Base-by-base conservation (phyloP, 257 asterid species). In the Schizonepeta tenuifolia region DNA sequence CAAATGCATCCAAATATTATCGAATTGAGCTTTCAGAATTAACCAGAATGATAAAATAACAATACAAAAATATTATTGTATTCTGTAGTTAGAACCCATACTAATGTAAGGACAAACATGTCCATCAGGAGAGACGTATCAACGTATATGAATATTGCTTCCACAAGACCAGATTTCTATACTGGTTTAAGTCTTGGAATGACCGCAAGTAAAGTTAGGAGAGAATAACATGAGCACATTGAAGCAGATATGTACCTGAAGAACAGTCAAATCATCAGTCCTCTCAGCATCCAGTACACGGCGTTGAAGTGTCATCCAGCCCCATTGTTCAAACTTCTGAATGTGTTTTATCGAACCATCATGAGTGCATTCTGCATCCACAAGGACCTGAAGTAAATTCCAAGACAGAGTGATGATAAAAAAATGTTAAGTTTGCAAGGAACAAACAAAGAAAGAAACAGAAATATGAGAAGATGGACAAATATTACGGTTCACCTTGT, bases 321-420 rank as follows among this genome's bases (percentile, higher is more conserved):
- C 99, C 99, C 97, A 94, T 63, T 89, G 93, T 78, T 91, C 95
- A 76, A 89, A 94, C 79, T 93, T 93, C 78, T 91, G 98, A 67
- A 93, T 88, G 77, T 93, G 97, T 73, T 81, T 88, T 57, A 89
- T 75, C 44, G 98, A 93, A 71, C 98, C 98, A 79, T 93, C 98
- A 73, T 93, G 98, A 9, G 97, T 93, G 80, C 98, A 93, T 80
- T 93, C 98, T 79, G 97, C 98, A 86, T 93, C 98, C 81, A 89
- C 97, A 70, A 93, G 93, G 67, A 91, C 96, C 97, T 93, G 86
- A 74, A 59, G 72, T 70, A 75, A 76, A 79, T 35, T 59, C 75
- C 67, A 77, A 78, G 49, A 40, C 17, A 22, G 47, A n/a, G 60
- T 26, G 11, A 35, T 66, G 61, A 62, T 38, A 31, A n/a, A n/a